These are phyloP conservation scores for Venturia carpophila DNA, from an alignment of 2,329 filamentous ascomycete genomes.

Conservation along the genomic window DNA sequence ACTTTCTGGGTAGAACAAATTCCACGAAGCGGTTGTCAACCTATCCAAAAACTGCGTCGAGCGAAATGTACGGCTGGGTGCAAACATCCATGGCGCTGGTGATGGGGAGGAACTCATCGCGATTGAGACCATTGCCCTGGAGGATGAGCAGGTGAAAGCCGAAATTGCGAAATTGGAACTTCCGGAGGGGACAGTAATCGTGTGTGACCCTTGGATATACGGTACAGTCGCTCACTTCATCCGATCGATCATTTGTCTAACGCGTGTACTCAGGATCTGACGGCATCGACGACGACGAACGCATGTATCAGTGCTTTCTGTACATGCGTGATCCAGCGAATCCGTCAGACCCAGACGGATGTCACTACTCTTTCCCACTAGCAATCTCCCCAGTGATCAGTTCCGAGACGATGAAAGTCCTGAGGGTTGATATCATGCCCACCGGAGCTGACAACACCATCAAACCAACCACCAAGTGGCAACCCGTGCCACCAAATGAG, in stretches of 20 bases:
- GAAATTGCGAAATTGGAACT: slow-evolving; percentile 53
- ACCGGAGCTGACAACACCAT: slow-evolving; percentile 56
- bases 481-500: slow-evolving; percentile 53
- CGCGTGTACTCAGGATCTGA: slow-evolving; percentile 31
- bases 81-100: slow-evolving; percentile 49
- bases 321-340: slow-evolving; percentile 59
- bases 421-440: slow-evolving; percentile 62
- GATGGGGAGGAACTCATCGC: slow-evolving; percentile 54
- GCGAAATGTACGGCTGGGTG: slow-evolving; percentile 50
- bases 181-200: slow-evolving; percentile 48
- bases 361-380: slow-evolving; percentile 61
- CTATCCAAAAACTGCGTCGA: slow-evolving; percentile 45
- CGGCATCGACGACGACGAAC: slow-evolving; percentile 41
- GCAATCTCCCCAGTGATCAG: slow-evolving; percentile 62
- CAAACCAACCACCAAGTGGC: slow-evolving; percentile 49
- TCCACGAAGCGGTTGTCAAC: slow-evolving; percentile 54
- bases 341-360: slow-evolving; percentile 52
- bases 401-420: slow-evolving; percentile 53
- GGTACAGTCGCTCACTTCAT: slow-evolving; percentile 28
- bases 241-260: not conserved
- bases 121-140: slow-evolving; percentile 49
- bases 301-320: slow-evolving; percentile 56
- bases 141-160: slow-evolving; percentile 48
- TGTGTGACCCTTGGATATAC: slow-evolving; percentile 64
- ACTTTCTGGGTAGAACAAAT: slow-evolving; percentile 43